These are phyloP conservation scores for Pleurotus sapidus DNA, from an alignment of 768 basidiomycete genomes.

Conservation along the genomic window DNA sequence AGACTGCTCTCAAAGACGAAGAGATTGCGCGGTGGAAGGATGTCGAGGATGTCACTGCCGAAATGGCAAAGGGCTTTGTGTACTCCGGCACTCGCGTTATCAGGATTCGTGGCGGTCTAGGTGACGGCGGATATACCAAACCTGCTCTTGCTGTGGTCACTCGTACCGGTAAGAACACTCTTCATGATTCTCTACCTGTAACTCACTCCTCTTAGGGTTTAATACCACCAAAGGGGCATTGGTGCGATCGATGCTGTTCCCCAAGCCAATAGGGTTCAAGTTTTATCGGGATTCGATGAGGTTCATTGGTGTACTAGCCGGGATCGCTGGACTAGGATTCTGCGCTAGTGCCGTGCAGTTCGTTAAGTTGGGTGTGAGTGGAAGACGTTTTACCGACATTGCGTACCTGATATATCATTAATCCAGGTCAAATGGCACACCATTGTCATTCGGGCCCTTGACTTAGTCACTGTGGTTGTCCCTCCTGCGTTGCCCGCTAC, in stretches of 20 bases:
- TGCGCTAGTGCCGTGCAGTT: constrained; percentile 91
- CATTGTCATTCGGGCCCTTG: constrained; percentile 87
- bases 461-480: constrained; percentile 95
- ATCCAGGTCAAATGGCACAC: constrained; percentile 82
- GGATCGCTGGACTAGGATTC: constrained; percentile 91
- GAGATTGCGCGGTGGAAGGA: constrained; percentile 71
- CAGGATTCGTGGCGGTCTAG: constrained; percentile 67
- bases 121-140: constrained; percentile 47
- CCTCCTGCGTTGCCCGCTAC: constrained; percentile 97
- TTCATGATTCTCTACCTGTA: not conserved
- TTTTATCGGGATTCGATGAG: constrained; percentile 92
- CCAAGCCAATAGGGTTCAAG: constrained; percentile 98
- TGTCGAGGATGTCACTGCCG: constrained; percentile 62
- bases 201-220: constrained; percentile 56
- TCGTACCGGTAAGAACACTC: constrained; percentile 62
- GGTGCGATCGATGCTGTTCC: constrained; percentile 96
- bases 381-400: not conserved
- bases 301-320: constrained; percentile 88
- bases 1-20: constrained; percentile 79
- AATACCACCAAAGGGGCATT: constrained; percentile 97
- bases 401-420: not conserved
- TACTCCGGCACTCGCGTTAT: constrained; percentile 92
- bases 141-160: constrained; percentile 83
- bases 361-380: constrained; percentile 77
- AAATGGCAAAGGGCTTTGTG: constrained; percentile 79